Conservation (phyloP, 306 rosid species). For the Vachellia pachyceras region DNA sequence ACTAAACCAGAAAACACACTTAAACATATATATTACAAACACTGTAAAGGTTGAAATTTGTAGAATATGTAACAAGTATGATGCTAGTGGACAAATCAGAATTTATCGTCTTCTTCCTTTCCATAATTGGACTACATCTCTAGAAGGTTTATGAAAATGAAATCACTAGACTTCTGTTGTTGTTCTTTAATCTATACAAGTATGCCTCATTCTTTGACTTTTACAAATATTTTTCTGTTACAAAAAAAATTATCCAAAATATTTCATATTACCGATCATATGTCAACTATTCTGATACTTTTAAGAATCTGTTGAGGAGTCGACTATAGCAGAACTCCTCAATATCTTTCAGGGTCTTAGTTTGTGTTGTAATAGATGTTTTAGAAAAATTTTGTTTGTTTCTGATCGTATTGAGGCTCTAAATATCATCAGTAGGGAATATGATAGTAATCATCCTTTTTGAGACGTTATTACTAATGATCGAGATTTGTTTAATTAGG, state of each 20-base stretch:
- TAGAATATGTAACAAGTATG: neutral
- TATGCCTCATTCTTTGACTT: neutral
- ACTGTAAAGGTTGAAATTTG: conserved; percentile 3
- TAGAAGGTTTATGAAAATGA: conserved; percentile 3
- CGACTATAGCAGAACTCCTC: no score
- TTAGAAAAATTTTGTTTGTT: no score
- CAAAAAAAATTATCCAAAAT: neutral
- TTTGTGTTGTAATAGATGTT: no score
- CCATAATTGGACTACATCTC: neutral
- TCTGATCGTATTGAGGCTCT: no score
- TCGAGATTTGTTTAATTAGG: no score
- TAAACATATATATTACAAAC: neutral
- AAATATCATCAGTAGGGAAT: no score
- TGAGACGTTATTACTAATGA: no score
- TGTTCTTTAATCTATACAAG: conserved; percentile 1
- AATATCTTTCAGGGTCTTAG: no score
- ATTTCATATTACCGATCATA: conserved; percentile 7
- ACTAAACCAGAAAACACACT: neutral
- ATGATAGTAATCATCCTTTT: no score
- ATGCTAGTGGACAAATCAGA: conserved; percentile 1
- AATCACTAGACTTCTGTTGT: neutral
- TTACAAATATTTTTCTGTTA: neutral
- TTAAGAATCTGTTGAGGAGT: conserved; percentile 17
- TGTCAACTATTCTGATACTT: conserved; percentile 14
- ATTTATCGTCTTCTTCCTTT: neutral